A percentile compares a stretch with the other conserved stretches of the same genome.
These are phyloP conservation scores for Apiospora kogelbergensis DNA, from an alignment of 2,329 filamentous ascomycete species.

Conservation along the genomic window DNA sequence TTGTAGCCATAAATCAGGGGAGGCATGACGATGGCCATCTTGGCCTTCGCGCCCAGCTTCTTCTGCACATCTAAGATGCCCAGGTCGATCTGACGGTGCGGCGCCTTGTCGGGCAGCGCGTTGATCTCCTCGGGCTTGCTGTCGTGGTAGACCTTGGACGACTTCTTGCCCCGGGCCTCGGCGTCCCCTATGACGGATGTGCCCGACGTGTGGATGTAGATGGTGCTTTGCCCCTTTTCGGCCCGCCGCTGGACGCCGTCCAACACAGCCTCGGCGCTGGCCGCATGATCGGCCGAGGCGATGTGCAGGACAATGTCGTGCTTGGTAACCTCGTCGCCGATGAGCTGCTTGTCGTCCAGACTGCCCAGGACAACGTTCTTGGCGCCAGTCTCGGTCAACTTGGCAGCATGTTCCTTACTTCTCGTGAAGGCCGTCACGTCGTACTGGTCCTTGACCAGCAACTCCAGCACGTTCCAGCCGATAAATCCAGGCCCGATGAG, in stretches of 20 bases:
- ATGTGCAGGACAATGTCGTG: conserved; percentile 48
- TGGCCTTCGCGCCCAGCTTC: conserved; percentile 38
- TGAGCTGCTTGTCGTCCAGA: conserved; percentile 39
- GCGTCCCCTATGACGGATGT: conserved; percentile 40
- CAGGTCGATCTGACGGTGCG: conserved; percentile 46
- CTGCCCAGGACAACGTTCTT: conserved; percentile 37
- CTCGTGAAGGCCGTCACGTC: conserved; percentile 42
- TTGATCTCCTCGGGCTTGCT: conserved; percentile 39
- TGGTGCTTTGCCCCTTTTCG: conserved; percentile 35
- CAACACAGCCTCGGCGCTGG: conserved; percentile 43
- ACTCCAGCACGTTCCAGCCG: conserved; percentile 45
- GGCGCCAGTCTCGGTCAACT: conserved; percentile 36
- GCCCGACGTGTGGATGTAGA: conserved; percentile 50
- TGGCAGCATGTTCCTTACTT: conserved; percentile 35
- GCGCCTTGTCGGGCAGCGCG: conserved; percentile 38
- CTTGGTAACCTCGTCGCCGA: conserved; percentile 34
- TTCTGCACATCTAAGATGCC: conserved; percentile 38
- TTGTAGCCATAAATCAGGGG: conserved; percentile 47
- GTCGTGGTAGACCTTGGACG: conserved; percentile 43
- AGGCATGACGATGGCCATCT: conserved; percentile 47
- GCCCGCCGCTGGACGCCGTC: conserved; percentile 41
- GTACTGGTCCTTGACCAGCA: conserved; percentile 41
- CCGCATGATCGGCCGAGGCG: conserved; percentile 48
- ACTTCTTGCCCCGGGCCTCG: conserved; percentile 31
- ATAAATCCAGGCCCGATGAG: conserved; percentile 48